Evolutionary conservation across 1,284 basidiomycete genomes (phyloP).

Genomic region (Sanguinoderma infundibulare): DNA sequence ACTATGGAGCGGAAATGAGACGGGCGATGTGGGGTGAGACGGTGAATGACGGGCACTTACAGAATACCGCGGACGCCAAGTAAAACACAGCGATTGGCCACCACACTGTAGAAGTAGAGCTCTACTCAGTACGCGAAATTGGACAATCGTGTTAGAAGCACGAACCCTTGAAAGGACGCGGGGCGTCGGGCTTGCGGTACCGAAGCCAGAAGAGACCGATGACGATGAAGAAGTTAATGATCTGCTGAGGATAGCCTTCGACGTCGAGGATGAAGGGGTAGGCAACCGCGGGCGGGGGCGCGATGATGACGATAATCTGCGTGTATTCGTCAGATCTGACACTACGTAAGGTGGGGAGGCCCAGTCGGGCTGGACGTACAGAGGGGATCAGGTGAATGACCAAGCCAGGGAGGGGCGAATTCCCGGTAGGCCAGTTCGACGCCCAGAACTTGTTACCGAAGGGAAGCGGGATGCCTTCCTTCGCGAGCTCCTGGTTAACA

Average conservation of each 20-base stretch:
- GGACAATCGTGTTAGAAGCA: neutral
- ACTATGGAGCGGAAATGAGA: slow-evolving; percentile 37
- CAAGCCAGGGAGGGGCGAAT: slow-evolving; percentile 64
- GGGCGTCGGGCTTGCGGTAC: slow-evolving; percentile 50
- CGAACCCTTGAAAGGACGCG: slow-evolving; percentile 59
- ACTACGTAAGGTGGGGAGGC: neutral
- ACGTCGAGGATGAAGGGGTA: slow-evolving; percentile 70
- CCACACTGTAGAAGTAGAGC: slow-evolving; percentile 47
- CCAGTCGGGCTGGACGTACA: slow-evolving; percentile 45
- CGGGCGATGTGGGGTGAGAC: neutral
- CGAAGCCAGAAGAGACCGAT: slow-evolving; percentile 61
- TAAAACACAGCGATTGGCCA: slow-evolving; percentile 60
- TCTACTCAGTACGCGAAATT: neutral
- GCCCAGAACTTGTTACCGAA: slow-evolving; percentile 71
- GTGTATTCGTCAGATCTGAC: neutral
- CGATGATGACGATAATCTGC: slow-evolving; percentile 57
- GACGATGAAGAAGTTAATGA: slow-evolving; percentile 61
- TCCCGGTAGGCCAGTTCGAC: slow-evolving; percentile 66
- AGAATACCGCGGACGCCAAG: slow-evolving; percentile 53
- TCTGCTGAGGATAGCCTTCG: slow-evolving; percentile 59
- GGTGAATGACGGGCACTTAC: slow-evolving; percentile 35
- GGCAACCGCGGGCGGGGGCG: slow-evolving; percentile 66
- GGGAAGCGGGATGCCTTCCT: slow-evolving; percentile 55
- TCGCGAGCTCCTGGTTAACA: slow-evolving; percentile 43
- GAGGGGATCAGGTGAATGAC: slow-evolving; percentile 62